These are phyloP conservation scores for Xylariaceae sp. DNA, from an alignment of 2,329 filamentous ascomycete genomes.

Conservation along the genomic window DNA sequence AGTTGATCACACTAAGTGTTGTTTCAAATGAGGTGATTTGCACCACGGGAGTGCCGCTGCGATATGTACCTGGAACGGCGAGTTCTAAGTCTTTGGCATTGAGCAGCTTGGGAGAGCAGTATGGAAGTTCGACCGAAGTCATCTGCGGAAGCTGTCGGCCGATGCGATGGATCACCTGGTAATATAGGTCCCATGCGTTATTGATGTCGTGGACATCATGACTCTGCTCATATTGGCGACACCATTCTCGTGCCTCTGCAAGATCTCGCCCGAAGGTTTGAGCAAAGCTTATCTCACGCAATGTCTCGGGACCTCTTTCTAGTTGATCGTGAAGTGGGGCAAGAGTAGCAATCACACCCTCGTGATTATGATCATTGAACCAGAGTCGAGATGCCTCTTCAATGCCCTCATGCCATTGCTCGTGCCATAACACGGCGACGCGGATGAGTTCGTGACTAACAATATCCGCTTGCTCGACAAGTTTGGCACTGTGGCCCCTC, in stretches of 20 bases:
- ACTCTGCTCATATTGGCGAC: conserved; percentile 83
- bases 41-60: conserved; percentile 70
- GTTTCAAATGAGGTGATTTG: conserved; percentile 85
- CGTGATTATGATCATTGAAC: conserved; percentile 95
- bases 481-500: conserved; percentile 84
- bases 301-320: conserved; percentile 83
- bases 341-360: conserved; percentile 91
- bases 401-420: conserved; percentile 96
- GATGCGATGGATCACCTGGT: conserved; percentile 96
- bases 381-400: conserved; percentile 95
- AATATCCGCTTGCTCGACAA: conserved; percentile 91
- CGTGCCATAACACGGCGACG: conserved; percentile 96
- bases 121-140: conserved; percentile 87
- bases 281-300: conserved; percentile 93
- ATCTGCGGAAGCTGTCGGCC: conserved; percentile 88
- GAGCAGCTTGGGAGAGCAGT: conserved; percentile 91
- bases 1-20: conserved; percentile 86
- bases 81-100: conserved; percentile 80
- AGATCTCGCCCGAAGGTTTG: conserved; percentile 96
- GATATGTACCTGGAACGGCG: conserved; percentile 92
- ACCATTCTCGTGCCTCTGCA: conserved; percentile 93
- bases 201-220: conserved; percentile 91
- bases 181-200: conserved; percentile 98
- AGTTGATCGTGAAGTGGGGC: conserved; percentile 88
- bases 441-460: conserved; percentile 96